Evolutionary conservation across 2,329 filamentous ascomycete genomes (phyloP), one percentile per base, ranked within the genome.

Genomic region (Scytalidium sp.): DNA sequence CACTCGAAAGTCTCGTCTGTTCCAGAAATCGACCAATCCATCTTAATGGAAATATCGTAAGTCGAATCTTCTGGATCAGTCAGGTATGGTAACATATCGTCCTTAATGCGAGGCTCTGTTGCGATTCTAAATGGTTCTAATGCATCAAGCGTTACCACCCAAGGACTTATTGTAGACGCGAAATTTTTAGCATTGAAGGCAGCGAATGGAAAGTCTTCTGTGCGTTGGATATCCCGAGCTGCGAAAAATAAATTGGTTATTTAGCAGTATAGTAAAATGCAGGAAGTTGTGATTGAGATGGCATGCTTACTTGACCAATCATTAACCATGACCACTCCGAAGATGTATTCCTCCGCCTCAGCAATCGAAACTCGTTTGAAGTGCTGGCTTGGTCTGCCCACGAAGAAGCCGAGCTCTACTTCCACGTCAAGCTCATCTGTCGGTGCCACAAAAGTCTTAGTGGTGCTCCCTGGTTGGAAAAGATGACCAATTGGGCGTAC

Each of bases 61-160:
- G 25, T 27, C 13, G 25, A 27, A 27, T 27, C 25, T 7, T 27
- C 13, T 27, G 25, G 25, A 27, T 27, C 25, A 7, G 25, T 27
- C 13, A 27, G 25, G 15, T 36, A 36, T n/a, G 32, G 32, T 9
- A 36, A n/a, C 7, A 36, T 8, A 4, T 36, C 15, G 13, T 27
- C 25, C 32, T 36, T n/a, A 9, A 9, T 36, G 32, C 15, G 7
- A 36, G 32, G 32, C 32, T 9, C 8, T 5, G 8, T 4, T 36
- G 13, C 13, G 15, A n/a, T 41, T 19, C 76, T 71, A 69, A 85
- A 86, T 1, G 81, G 27, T 20, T 43, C 66, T 17, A 85, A 60
- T 0, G 82, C 81, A 29, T 84, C 80, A 1, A 78, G 65, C 0
- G 79, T 81, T 3, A 85, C 63, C 15, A 85, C 67, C 82, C 82